Percentiles rank a stretch among this genome's conserved stretches.
phyloP scores from a whole-genome alignment of 441 rosid genomes.

The Populus hybrid region DNA sequence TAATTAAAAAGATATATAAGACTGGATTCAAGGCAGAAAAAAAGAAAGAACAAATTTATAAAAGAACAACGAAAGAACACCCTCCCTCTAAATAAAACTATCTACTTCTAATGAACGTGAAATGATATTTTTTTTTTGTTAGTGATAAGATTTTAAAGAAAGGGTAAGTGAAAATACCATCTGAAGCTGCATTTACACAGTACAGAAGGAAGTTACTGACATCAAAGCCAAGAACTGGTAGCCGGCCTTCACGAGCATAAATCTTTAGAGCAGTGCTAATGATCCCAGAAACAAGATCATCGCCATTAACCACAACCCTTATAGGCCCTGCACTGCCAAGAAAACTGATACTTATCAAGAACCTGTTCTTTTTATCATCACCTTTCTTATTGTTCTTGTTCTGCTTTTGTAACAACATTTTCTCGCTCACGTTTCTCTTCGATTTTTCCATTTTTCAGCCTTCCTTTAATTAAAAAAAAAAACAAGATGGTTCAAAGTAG shows the following conservation, averaged over 20 bases:
- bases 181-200: conserved; percentile 54
- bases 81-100: background rate
- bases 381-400: conserved; percentile 40
- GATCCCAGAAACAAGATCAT: conserved; percentile 54
- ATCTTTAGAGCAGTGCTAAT: conserved; percentile 69
- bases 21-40: background rate
- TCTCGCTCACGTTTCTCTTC: conserved; percentile 14
- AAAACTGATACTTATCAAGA: conserved; percentile 65
- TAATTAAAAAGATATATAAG: too few relatives aligned
- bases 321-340: conserved; percentile 87
- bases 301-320: conserved; percentile 66
- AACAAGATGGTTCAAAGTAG: background rate
- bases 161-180: conserved; percentile 33
- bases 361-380: conserved; percentile 37
- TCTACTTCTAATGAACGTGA: background rate
- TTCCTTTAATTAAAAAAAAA: background rate
- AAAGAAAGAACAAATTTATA: background rate
- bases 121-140: too few relatives aligned
- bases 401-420: conserved; percentile 55
- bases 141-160: background rate
- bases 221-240: conserved; percentile 73
- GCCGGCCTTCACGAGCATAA: conserved; percentile 80
- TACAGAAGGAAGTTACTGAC: conserved; percentile 66
- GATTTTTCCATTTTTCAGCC: background rate
- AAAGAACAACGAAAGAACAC: background rate